Conservation (phyloP, 208 protist genomes). For the Trypanosoma grayi region DNA sequence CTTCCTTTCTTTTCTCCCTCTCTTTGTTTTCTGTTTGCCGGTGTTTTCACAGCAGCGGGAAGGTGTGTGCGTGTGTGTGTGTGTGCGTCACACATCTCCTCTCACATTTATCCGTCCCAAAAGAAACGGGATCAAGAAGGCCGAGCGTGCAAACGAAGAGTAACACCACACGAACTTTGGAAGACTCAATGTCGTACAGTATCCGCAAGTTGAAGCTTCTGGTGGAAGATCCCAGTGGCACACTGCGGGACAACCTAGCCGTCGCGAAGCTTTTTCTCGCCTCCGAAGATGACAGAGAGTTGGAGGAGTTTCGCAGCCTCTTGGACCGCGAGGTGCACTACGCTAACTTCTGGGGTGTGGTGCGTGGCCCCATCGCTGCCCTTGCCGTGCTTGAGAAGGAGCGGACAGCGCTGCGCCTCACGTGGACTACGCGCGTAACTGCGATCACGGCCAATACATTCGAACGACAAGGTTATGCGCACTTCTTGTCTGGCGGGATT, state of each 20-base stretch:
- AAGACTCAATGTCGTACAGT: slow-evolving; percentile 77
- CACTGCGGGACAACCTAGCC: slow-evolving; percentile 41
- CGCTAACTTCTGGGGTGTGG: slow-evolving; percentile 78
- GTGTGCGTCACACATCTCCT: not conserved
- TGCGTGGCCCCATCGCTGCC: slow-evolving; percentile 50
- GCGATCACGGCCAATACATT: slow-evolving; percentile 73
- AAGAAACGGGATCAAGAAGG: too few species aligned
- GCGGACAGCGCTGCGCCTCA: slow-evolving; percentile 46
- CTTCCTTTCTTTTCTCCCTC: too few species aligned
- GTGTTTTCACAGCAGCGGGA: too few species aligned
- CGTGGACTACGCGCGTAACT: slow-evolving; percentile 49
- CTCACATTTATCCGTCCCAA: too few species aligned
- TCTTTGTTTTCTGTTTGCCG: too few species aligned
- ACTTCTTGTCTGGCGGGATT: slow-evolving; percentile 46
- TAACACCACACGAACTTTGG: not conserved
- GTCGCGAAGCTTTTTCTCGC: slow-evolving; percentile 60
- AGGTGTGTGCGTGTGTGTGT: slow-evolving; percentile 1
- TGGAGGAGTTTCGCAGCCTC: slow-evolving; percentile 46
- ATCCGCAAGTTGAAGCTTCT: slow-evolving; percentile 70
- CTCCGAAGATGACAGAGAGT: slow-evolving; percentile 72
- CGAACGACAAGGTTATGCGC: slow-evolving; percentile 62
- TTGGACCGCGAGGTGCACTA: slow-evolving; percentile 51
- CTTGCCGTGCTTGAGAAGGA: slow-evolving; percentile 53
- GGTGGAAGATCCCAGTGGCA: slow-evolving; percentile 68
- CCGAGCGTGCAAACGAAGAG: too few species aligned